phyloP scores from a whole-genome alignment of 257 asterid genomes.

The Fraxinus americana region DNA sequence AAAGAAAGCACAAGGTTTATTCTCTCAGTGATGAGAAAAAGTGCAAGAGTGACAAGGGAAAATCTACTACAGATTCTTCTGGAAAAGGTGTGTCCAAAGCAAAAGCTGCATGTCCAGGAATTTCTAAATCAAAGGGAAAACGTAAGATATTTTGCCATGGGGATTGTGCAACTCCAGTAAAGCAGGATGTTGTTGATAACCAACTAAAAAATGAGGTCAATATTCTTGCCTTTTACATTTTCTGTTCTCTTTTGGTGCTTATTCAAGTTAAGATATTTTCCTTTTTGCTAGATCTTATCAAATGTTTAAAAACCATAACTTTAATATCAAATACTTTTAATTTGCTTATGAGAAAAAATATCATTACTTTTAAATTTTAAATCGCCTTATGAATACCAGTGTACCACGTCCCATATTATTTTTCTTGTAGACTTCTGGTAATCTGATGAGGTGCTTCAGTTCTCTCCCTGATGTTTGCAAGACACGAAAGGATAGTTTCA shows the following conservation, averaged over 20 bases:
- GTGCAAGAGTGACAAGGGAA: constrained; percentile 42
- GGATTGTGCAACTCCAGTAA: constrained; percentile 33
- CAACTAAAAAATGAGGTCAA: constrained; percentile 64
- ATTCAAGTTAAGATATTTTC: not conserved
- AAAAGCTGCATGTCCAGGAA: constrained; percentile 29
- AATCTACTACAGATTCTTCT: constrained; percentile 30
- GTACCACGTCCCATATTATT: not conserved
- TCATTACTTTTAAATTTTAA: not conserved
- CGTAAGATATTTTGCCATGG: constrained; percentile 35
- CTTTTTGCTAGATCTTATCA: constrained; percentile 15
- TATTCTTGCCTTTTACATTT: constrained; percentile 13
- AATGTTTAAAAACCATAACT: constrained; percentile 11
- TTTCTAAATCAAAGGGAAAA: constrained; percentile 46
- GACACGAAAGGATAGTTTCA: not conserved
- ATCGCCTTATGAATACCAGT: not conserved
- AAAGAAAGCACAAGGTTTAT: constrained; percentile 43
- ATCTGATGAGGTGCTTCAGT: not conserved
- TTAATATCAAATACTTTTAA: not conserved
- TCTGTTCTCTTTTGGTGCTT: constrained; percentile 18
- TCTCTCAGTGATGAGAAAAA: constrained; percentile 35
- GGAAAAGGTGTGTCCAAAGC: constrained; percentile 38
- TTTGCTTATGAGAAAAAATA: not conserved
- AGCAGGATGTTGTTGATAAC: constrained; percentile 34
- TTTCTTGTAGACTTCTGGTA: not conserved
- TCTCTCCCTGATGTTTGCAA: not conserved